Base-by-base conservation (phyloP, 2,329 filamentous ascomycete species). In the Paracamarosporium sp. region DNA sequence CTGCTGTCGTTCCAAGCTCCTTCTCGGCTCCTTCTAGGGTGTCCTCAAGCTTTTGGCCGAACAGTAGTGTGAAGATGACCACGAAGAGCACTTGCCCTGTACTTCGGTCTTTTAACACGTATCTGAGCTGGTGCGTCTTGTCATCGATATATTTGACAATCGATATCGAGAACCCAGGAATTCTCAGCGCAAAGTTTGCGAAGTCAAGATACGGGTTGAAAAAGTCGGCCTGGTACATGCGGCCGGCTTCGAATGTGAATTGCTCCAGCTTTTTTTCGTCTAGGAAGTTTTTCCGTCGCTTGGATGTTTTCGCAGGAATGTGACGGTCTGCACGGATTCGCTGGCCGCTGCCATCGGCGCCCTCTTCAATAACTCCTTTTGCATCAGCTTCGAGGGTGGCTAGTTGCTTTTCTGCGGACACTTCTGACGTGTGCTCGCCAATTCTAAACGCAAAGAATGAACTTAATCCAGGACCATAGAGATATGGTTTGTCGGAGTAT, bases 171-270 rank as follows among this genome's bases (percentile, higher is more conserved):
- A 82, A 80, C 0, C 80, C 80, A 0, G 80, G 80, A 15, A 82
- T 59, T 53, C 79, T 76, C 3, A 82, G 58, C 3, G 75, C 68
- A 56, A 80, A 81, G 43, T 80, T 79, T 1, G 77, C 75, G 64
- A 81, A 82, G 59, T 82, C 80, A 5, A 82, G 63, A 63, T 82
- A 80, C 22, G 79, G 78, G 52, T 82, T 82, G 70, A 79, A 81
- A 57, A 82, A 82, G 54, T 82, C 80, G 1, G 69, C 78, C 36
- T 79, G 73, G 53, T 82, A 82, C 53, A 77, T 53, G 20, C 80
- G 56, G 0, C 76, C 80, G 54, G 77, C 74, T 56, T 81, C 78
- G 46, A 82, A 82, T 0, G 71, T 69, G 46, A 81, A 78, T 0
- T 58, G 47, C 28, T 76, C 67, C 11, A 79, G 67, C 28, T 78